These are phyloP conservation scores for Pseudozyma sp. DNA, from an alignment of 1,284 basidiomycete species.

Conservation along the genomic window DNA sequence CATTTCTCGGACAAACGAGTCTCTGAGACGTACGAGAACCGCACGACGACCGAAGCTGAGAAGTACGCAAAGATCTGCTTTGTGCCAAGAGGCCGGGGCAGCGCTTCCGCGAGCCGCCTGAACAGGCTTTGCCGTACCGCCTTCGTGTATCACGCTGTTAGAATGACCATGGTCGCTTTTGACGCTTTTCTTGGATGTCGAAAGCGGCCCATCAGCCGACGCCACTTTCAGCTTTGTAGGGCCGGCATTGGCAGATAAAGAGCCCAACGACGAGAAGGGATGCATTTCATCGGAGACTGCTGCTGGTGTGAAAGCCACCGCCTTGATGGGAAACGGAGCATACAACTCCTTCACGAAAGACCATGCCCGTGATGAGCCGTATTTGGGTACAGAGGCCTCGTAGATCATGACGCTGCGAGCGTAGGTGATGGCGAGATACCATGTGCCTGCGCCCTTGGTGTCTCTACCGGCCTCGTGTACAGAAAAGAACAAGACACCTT, in stretches of 20 bases:
- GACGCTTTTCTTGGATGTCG: slow-evolving; percentile 29
- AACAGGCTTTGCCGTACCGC: slow-evolving; percentile 7
- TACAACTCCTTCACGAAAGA: slow-evolving; percentile 56
- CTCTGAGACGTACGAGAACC: slow-evolving; percentile 52
- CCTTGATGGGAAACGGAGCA: slow-evolving; percentile 49
- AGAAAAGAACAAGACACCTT: slow-evolving; percentile 55
- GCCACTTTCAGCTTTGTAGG: slow-evolving; percentile 36
- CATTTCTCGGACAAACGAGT: slow-evolving; percentile 56
- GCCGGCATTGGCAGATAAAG: slow-evolving; percentile 9
- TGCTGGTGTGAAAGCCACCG: slow-evolving; percentile 44
- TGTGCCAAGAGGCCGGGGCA: slow-evolving; percentile 45
- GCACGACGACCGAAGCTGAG: slow-evolving; percentile 56
- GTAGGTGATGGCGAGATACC: slow-evolving; percentile 57
- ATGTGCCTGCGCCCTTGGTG: slow-evolving; percentile 53
- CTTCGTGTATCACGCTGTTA: not conserved
- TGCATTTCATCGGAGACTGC: slow-evolving; percentile 26
- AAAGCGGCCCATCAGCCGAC: slow-evolving; percentile 34
- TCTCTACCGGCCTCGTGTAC: slow-evolving; percentile 51
- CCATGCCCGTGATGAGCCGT: slow-evolving; percentile 44
- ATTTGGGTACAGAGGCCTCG: slow-evolving; percentile 46
- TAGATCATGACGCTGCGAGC: slow-evolving; percentile 54
- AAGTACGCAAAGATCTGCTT: slow-evolving; percentile 53
- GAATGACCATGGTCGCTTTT: slow-evolving; percentile 14
- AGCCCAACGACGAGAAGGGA: slow-evolving; percentile 5
- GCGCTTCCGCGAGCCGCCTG: slow-evolving; percentile 10